These are phyloP conservation scores for Auricularia auricula-judae DNA, from an alignment of 768 basidiomycete genomes.

Conservation along the genomic window DNA sequence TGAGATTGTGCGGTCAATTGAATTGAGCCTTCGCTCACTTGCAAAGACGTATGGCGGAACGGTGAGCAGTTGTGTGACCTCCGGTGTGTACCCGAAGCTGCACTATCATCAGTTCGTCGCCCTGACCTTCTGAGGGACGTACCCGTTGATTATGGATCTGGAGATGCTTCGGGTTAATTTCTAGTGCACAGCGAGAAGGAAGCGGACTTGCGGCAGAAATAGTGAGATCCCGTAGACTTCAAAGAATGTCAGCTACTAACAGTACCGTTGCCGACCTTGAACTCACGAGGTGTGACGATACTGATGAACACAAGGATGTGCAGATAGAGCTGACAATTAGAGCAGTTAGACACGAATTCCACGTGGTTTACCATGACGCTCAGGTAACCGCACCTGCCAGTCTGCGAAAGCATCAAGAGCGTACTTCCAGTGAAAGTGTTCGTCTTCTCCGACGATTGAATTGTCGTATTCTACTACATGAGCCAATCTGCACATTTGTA, in stretches of 20 bases:
- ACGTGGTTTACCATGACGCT: no score
- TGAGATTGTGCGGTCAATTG: neutral
- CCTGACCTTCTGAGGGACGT: conserved; percentile 4
- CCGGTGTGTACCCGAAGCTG: conserved; percentile 7
- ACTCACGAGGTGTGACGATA: conserved; percentile 47
- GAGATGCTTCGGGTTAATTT: neutral
- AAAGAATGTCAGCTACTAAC: no score
- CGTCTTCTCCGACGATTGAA: conserved; percentile 48
- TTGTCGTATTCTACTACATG: conserved; percentile 37
- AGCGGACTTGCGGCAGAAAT: conserved; percentile 51
- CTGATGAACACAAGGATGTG: conserved; percentile 52
- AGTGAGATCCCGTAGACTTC: conserved; percentile 60
- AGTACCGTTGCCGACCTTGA: neutral
- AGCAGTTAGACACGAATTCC: no score
- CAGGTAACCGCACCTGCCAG: conserved; percentile 40
- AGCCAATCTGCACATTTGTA: no score
- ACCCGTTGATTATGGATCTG: conserved; percentile 53
- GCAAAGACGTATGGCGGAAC: conserved; percentile 7
- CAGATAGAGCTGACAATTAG: conserved; percentile 29
- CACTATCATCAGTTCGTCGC: neutral
- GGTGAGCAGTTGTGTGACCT: conserved; percentile 6
- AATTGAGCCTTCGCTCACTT: neutral
- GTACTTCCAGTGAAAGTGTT: conserved; percentile 44
- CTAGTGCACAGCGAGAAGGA: neutral
- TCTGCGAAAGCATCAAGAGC: conserved; percentile 42